phyloP scores from a whole-genome alignment of 2,329 filamentous ascomycete species.

The Paracoccidioides lutzii region DNA sequence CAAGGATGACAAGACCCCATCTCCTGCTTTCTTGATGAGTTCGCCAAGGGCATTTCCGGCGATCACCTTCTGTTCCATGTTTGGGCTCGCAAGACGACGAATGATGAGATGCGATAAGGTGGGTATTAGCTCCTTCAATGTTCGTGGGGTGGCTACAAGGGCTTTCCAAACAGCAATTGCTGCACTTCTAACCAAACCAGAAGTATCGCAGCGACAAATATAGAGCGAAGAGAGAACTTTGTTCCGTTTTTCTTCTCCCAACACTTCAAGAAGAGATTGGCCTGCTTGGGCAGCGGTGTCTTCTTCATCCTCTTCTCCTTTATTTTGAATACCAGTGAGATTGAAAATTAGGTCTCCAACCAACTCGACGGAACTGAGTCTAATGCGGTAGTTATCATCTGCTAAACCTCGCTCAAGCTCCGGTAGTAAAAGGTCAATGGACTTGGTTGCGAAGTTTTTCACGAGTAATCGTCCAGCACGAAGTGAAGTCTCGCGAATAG shows the following conservation, averaged over 20 bases:
- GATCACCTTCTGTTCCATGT: conserved; percentile 98
- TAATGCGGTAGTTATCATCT: conserved; percentile 95
- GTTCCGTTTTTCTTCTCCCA: conserved; percentile 92
- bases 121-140: conserved; percentile 87
- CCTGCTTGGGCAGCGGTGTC: conserved; percentile 72
- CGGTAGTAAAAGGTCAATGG: conserved; percentile 84
- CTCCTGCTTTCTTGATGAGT: conserved; percentile 90
- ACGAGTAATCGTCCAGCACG: conserved; percentile 86
- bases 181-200: conserved; percentile 75
- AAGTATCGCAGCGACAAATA: conserved; percentile 94
- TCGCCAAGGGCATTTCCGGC: conserved; percentile 94
- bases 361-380: conserved; percentile 93
- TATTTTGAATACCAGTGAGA: conserved; percentile 81
- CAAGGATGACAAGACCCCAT: conserved; percentile 76
- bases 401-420: conserved; percentile 91
- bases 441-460: conserved; percentile 94
- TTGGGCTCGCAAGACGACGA: conserved; percentile 80
- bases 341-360: conserved; percentile 97
- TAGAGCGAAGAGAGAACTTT: conserved; percentile 95
- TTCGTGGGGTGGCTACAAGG: conserved; percentile 79
- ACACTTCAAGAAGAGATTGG: conserved; percentile 81
- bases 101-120: conserved; percentile 93
- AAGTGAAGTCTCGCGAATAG: conserved; percentile 91
- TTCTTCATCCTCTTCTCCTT: conserved; percentile 62
- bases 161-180: conserved; percentile 95